Conservation (phyloP, 2,329 filamentous ascomycete species). For the Diaporthe caulivora region DNA sequence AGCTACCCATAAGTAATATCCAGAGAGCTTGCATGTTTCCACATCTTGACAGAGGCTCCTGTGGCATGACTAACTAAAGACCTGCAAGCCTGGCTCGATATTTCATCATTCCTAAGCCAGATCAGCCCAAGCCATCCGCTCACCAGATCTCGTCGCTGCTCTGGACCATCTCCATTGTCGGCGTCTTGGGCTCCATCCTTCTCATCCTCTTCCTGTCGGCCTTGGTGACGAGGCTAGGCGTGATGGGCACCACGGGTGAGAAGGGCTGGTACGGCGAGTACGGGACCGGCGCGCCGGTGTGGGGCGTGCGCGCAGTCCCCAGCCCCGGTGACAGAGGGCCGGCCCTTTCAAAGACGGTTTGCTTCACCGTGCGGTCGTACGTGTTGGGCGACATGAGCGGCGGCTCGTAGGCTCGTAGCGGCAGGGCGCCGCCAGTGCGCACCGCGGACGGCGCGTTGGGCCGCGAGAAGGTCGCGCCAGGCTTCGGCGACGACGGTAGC, state of each 20-base stretch:
- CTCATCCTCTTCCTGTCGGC: conserved; percentile 78
- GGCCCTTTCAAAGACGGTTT: conserved; percentile 73
- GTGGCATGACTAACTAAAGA: neutral
- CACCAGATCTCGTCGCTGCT: conserved; percentile 75
- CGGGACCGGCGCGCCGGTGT: conserved; percentile 71
- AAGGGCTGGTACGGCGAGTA: conserved; percentile 86
- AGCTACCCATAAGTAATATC: neutral
- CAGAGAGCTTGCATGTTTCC: neutral
- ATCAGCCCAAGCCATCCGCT: neutral
- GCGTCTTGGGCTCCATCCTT: conserved; percentile 73
- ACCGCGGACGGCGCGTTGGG: conserved; percentile 66
- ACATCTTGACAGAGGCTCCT: neutral
- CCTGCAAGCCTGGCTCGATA: neutral
- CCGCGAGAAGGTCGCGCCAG: conserved; percentile 61
- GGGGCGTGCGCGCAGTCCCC: conserved; percentile 68
- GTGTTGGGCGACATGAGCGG: conserved; percentile 63
- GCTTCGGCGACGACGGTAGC: conserved; percentile 63
- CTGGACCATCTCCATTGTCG: conserved; percentile 72
- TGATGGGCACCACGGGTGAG: conserved; percentile 80
- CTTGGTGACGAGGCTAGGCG: conserved; percentile 79
- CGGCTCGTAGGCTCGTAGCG: conserved; percentile 73
- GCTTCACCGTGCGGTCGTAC: conserved; percentile 62
- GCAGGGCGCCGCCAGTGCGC: conserved; percentile 68
- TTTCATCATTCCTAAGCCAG: too few species aligned
- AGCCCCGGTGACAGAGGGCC: conserved; percentile 64